Evolutionary conservation across 2,329 filamentous ascomycete genomes (phyloP), one percentile per base, ranked within the genome.

Genomic region (Scedosporium apiospermum): DNA sequence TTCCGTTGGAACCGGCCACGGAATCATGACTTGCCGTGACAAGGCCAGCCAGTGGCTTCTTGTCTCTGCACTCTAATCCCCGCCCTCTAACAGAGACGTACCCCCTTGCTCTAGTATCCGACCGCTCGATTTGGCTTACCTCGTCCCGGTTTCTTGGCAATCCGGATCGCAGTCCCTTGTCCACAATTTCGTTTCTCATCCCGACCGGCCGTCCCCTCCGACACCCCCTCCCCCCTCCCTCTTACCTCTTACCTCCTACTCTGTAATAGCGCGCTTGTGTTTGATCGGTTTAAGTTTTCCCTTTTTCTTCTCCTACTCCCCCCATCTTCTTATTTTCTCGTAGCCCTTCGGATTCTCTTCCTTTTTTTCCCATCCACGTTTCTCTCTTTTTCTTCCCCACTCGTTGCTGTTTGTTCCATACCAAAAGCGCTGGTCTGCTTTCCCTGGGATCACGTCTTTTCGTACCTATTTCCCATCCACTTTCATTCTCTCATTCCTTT

Each of bases 371-470:
- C 53, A 49, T 58, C 46, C 57, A 64, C 62, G 58, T 66, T 66
- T 65, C 62, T 65, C 66, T 67, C 64, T 64, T 64, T 64, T 69
- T 68, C 66, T 67, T 69, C 67, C 66, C 68, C 67, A 69, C 69
- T 68, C 69, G 70, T 72, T 73, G 69, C 65, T 69, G 49, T 58
- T 44, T 42, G 27, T 38, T 70, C 66, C 65, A 67, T 68, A 70
- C 66, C 68, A 71, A 73, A 79, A 80, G 78, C 78, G 74, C 78
- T 78, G 78, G 78, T 79, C 77, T 79, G 78, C 77, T 80, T 79
- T 73, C 65, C 67, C 67, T 68, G 71, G 71, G 61, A 74, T 73
- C 71, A 61, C 60, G 46, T 51, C 49, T 69, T 66, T 68, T 68
- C 21, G 51, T 55, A 55, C 51, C 18, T 30, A 55, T 27, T 38